A percentile compares a stretch with the other conserved stretches of the same genome.
phyloP scores from a whole-genome alignment of 2,329 filamentous ascomycete species.

The Penicillium concentricum region DNA sequence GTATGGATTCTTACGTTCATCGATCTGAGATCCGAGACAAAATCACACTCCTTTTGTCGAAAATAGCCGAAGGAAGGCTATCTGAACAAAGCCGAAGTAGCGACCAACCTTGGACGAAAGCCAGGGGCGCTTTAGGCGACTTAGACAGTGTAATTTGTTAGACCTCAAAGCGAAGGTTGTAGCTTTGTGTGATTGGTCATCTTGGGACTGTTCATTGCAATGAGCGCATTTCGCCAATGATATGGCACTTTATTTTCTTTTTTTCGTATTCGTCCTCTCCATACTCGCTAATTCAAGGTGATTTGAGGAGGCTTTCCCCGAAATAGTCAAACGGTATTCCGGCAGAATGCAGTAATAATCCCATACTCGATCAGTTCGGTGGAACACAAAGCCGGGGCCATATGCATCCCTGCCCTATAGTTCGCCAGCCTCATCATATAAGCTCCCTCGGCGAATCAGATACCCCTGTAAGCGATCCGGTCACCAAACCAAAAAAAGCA shows the following conservation, averaged over 20 bases:
- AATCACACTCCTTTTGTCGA: neutral
- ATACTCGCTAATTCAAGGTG: neutral
- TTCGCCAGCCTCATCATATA: conserved; percentile 12
- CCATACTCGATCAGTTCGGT: neutral
- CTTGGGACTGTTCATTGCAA: neutral
- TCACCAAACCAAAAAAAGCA: conserved; percentile 12
- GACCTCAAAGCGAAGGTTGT: neutral
- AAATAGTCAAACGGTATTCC: neutral
- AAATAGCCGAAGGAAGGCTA: neutral
- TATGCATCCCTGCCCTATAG: neutral
- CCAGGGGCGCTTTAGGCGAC: too few relatives aligned
- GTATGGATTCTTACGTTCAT: neutral
- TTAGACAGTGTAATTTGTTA: neutral
- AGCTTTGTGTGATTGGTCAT: neutral
- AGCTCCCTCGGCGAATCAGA: conserved; percentile 10
- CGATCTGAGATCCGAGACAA: neutral
- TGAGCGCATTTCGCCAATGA: neutral
- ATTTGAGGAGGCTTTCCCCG: neutral
- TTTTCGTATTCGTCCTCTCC: neutral
- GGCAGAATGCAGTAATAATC: neutral
- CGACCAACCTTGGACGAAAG: neutral
- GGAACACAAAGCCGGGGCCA: neutral
- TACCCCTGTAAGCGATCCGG: conserved; percentile 4
- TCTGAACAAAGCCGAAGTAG: neutral
- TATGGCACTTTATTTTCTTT: neutral